Conservation (phyloP, 2,329 filamentous ascomycete species). For the Aureobasidium namibiae region DNA sequence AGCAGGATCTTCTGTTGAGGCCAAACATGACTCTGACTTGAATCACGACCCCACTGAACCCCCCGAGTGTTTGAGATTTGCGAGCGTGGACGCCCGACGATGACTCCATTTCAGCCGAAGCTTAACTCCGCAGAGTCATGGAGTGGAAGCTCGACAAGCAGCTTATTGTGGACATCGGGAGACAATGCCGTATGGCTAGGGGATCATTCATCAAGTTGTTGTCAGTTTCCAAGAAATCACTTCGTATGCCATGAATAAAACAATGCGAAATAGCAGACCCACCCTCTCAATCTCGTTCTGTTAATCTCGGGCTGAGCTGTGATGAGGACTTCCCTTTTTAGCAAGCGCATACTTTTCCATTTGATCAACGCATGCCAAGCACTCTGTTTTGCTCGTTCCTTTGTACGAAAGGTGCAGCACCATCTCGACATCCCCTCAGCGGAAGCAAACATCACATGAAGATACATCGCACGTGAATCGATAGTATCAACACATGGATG, state of each 20-base stretch:
- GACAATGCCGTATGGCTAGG: no score
- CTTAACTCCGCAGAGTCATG: slow-evolving; percentile 9
- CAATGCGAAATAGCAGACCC: background rate
- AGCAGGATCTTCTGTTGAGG: slow-evolving; percentile 2
- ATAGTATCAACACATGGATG: background rate
- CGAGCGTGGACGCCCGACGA: background rate
- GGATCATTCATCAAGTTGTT: no score
- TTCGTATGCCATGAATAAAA: no score
- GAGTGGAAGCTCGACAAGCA: no score
- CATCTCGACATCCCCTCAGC: no score
- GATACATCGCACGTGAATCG: background rate
- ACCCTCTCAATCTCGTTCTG: background rate
- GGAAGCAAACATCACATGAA: background rate
- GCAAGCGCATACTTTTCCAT: background rate
- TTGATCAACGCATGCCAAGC: background rate
- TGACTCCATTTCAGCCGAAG: background rate
- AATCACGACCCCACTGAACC: background rate
- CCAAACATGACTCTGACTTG: background rate
- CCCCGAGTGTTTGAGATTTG: background rate
- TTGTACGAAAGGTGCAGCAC: no score
- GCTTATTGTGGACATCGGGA: background rate
- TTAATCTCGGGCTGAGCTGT: background rate
- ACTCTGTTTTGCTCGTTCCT: background rate
- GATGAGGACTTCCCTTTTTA: background rate
- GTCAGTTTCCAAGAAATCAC: no score